Base-by-base conservation (phyloP, 164 flowering plant species). In the Umbellularia californica region DNA sequence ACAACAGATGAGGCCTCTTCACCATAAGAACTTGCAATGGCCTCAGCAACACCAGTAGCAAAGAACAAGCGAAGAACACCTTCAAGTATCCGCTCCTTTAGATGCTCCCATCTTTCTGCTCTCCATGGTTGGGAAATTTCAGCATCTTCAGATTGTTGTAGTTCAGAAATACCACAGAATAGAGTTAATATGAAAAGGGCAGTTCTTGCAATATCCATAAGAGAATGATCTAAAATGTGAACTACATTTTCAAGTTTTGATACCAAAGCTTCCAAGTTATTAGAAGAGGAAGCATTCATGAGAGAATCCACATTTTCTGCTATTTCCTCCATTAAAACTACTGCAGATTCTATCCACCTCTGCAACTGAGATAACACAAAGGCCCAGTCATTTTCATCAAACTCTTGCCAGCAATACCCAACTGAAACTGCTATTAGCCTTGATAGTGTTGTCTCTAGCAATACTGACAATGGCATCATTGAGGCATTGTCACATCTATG, bases 381-480 rank as follows among this genome's bases (percentile, higher is more conserved):
- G 17, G 83, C 87, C 99, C 98, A 96, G 78, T 96, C 99, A 71
- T 92, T 92, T 70, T 90, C 93, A 78, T 77, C 52, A 72, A 96
- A 90, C 62, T 94, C 90, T 62, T 82, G 82, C 91, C 92, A 90
- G 84, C 97, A 96, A 78, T 91, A 92, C 23, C 85, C 89, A 72
- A 90, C 88, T 62, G 94, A 81, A 82, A 94, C 80, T 3, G 88
- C 86, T 55, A 85, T 82, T 33, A 96, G 81, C 73, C 89, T 83
- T 69, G 94, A 83, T 22, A 90, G 82, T 76, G 86, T 77, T 71
- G 84, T 79, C 79, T 83, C 90, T 66, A 82, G 89, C 35, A 74
- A 51, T 47, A 50, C 47, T 7, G 71, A 72, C 58, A 55, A 67
- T 30, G 67, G 58, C 23, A 10, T 55, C 13, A 27, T 28, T 58